Percentiles rank a stretch among this genome's conserved stretches.
Evolutionary conservation across 2,329 filamentous ascomycete genomes (phyloP).

Genomic region (Curvularia lunata): DNA sequence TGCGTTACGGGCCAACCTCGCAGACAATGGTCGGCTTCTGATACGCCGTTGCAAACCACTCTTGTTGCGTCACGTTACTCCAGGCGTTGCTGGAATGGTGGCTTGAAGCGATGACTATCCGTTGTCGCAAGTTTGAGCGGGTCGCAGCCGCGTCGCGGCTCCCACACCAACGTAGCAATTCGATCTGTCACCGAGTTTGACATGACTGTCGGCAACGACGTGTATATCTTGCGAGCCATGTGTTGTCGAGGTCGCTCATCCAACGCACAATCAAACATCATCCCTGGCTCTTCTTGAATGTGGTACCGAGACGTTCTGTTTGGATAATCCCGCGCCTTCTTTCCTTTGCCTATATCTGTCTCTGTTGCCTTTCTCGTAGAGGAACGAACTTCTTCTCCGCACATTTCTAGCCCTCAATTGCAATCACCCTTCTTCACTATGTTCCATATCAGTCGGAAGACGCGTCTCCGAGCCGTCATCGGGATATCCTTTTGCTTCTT

Average conservation of each 20-base stretch:
- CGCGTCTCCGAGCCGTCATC: slow-evolving; percentile 50
- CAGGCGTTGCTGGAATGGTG: neutral
- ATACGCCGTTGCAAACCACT: neutral
- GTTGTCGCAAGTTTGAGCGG: slow-evolving; percentile 10
- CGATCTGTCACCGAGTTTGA: slow-evolving; percentile 23
- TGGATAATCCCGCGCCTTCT: neutral
- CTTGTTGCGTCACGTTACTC: neutral
- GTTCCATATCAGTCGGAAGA: slow-evolving; percentile 43
- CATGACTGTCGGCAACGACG: neutral
- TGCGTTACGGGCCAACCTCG: neutral
- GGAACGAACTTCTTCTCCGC: neutral
- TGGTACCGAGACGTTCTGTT: slow-evolving; percentile 2
- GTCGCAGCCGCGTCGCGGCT: slow-evolving; percentile 17
- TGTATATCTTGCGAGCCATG: neutral
- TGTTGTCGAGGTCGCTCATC: neutral
- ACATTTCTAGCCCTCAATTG: neutral
- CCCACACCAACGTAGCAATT: neutral
- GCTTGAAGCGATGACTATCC: slow-evolving; percentile 4
- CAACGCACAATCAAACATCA: neutral
- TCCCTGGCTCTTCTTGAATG: neutral
- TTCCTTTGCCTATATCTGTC: neutral
- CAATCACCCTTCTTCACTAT: slow-evolving; percentile 12
- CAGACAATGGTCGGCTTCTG: neutral
- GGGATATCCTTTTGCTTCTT: slow-evolving; percentile 57
- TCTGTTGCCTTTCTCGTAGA: neutral